These are phyloP conservation scores for Cylindrotheca fusiformis DNA, from an alignment of 108 stramenopile genomes.

Conservation along the genomic window DNA sequence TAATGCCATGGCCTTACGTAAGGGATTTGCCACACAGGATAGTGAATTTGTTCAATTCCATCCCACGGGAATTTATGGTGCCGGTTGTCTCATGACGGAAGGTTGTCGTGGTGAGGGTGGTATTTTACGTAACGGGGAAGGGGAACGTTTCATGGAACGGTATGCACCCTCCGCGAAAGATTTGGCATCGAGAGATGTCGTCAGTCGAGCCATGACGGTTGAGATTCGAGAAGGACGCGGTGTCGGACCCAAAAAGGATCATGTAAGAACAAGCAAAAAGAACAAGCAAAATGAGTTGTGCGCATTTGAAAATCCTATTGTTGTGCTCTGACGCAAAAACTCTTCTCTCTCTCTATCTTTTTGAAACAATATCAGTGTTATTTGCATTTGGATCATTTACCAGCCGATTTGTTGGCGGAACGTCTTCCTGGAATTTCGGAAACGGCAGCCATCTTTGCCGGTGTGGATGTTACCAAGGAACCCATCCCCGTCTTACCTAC, in stretches of 20 bases:
- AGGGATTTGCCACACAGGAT: constrained; percentile 86
- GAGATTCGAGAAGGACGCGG: constrained; percentile 99
- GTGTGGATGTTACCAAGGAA: constrained; percentile 99
- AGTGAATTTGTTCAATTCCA: constrained; percentile 99
- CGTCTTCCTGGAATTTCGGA: constrained; percentile 98
- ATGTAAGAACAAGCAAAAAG: constrained; percentile 43
- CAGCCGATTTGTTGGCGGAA: constrained; percentile 94
- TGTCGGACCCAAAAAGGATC: constrained; percentile 96
- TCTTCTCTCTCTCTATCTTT: constrained; percentile 1
- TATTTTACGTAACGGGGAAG: constrained; percentile 93
- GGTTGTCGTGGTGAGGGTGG: constrained; percentile 99
- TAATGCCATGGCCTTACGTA: constrained; percentile 94
- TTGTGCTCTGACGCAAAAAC: too few relatives aligned
- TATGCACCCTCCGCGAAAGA: constrained; percentile 99
- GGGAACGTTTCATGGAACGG: constrained; percentile 99
- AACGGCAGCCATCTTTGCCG: constrained; percentile 98
- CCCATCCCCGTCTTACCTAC: constrained; percentile 97
- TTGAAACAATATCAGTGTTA: constrained; percentile 56
- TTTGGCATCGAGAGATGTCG: constrained; percentile 97
- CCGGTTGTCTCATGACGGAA: constrained; percentile 99
- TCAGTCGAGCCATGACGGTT: constrained; percentile 99
- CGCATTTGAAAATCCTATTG: too few relatives aligned
- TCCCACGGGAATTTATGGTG: constrained; percentile 99
- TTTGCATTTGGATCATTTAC: constrained; percentile 98
- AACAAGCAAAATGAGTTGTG: too few relatives aligned